phyloP scores from a whole-genome alignment of 805 yeast species.

The Lachancea nothofagi region DNA sequence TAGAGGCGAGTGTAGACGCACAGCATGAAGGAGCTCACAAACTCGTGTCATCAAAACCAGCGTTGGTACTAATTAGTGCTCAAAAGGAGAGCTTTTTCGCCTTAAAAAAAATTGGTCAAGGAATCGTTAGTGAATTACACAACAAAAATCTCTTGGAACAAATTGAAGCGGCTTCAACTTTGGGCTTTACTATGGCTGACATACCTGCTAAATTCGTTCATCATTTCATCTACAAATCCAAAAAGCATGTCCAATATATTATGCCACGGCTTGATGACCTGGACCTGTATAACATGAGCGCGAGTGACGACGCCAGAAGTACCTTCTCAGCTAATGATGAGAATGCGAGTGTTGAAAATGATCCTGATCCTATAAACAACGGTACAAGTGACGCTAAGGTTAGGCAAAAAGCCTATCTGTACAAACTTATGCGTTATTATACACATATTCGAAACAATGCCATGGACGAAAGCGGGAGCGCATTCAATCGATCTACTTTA shows the following conservation, averaged over 20 bases:
- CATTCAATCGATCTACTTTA: constrained; percentile 37
- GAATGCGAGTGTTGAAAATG: constrained; percentile 3
- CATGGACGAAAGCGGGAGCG: constrained; percentile 25
- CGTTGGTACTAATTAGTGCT: constrained; percentile 42
- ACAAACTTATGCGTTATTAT: constrained; percentile 25
- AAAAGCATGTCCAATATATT: constrained; percentile 48
- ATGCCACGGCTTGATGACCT: constrained; percentile 19
- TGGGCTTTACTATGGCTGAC: constrained; percentile 42
- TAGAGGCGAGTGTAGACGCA: neutral
- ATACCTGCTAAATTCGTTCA: constrained; percentile 54
- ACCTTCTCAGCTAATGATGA: neutral
- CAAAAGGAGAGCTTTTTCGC: constrained; percentile 76
- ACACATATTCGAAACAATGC: constrained; percentile 25
- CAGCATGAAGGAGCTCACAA: neutral
- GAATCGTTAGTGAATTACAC: constrained; percentile 35
- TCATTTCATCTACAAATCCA: constrained; percentile 79
- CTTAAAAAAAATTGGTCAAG: constrained; percentile 54
- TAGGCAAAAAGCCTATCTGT: constrained; percentile 15
- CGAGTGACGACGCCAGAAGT: constrained; percentile 4
- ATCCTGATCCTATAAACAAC: neutral
- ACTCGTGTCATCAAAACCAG: constrained; percentile 10
- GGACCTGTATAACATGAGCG: constrained; percentile 11
- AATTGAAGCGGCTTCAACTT: constrained; percentile 32
- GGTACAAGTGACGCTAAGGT: neutral
- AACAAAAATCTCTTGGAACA: constrained; percentile 35